phyloP scores from a whole-genome alignment of 352 stramenopile genomes.

The Phytophthora foliorum region DNA sequence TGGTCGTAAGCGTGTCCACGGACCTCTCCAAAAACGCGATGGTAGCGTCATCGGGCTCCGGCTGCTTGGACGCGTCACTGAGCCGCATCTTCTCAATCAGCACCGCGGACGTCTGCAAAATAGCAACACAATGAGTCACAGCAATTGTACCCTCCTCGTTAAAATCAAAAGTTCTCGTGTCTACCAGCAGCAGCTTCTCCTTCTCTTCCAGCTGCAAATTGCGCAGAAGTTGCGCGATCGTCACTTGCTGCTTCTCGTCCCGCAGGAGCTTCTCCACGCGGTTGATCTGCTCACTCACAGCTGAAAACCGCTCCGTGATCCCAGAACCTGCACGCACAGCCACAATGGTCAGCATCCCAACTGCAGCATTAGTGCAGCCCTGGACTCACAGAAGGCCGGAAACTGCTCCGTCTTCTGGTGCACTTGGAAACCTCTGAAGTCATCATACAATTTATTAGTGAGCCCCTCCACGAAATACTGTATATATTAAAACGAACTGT shows the following conservation, averaged over 20 bases:
- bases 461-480: not conserved
- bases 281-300: slow-evolving; percentile 79
- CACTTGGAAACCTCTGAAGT: slow-evolving; percentile 64
- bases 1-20: slow-evolving; percentile 54
- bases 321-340: slow-evolving; percentile 43
- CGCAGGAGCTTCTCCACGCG: slow-evolving; percentile 60
- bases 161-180: not conserved
- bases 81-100: slow-evolving; percentile 87
- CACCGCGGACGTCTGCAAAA: slow-evolving; percentile 74
- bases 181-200: slow-evolving; percentile 83
- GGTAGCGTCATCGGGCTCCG: slow-evolving; percentile 57
- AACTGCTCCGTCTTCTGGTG: slow-evolving; percentile 77
- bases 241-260: slow-evolving; percentile 41
- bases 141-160: not conserved
- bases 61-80: slow-evolving; percentile 41
- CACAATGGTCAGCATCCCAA: not conserved
- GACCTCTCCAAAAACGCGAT: slow-evolving; percentile 74
- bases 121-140: slow-evolving; percentile 2
- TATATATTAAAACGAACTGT: slow-evolving; percentile 35
- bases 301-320: slow-evolving; percentile 74
- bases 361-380: not conserved
- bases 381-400: slow-evolving; percentile 63
- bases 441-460: slow-evolving; percentile 2
- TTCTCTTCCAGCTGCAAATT: slow-evolving; percentile 84
- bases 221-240: slow-evolving; percentile 70